phyloP scores from a whole-genome alignment of 1,139 yeast genomes.

The Magnusiomyces sp. region DNA sequence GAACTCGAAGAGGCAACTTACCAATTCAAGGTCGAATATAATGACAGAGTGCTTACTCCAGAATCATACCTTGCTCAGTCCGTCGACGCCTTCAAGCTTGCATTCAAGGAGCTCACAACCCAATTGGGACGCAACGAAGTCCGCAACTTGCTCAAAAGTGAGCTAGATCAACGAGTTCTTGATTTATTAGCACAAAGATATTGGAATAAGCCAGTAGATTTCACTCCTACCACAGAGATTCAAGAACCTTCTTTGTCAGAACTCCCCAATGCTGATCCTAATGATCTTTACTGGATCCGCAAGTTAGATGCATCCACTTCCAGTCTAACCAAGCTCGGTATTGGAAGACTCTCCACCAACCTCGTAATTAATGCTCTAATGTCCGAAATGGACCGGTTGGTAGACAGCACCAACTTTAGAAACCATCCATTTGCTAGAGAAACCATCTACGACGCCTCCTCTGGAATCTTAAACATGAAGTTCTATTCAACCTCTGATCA shows the following conservation, averaged over 20 bases:
- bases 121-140: slow-evolving; percentile 78
- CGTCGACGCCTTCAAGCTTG: slow-evolving; percentile 75
- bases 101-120: slow-evolving; percentile 79
- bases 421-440: slow-evolving; percentile 79
- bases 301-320: slow-evolving; percentile 79
- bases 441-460: slow-evolving; percentile 79
- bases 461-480: slow-evolving; percentile 63
- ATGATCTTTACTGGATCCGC: slow-evolving; percentile 79
- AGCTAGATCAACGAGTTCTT: slow-evolving; percentile 79
- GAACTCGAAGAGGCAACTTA: slow-evolving; percentile 92
- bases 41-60: slow-evolving; percentile 88
- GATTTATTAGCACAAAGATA: slow-evolving; percentile 83
- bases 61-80: slow-evolving; percentile 90
- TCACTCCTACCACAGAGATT: slow-evolving; percentile 1
- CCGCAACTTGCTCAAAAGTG: slow-evolving; percentile 67
- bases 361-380: slow-evolving; percentile 73
- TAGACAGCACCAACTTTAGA: slow-evolving; percentile 63
- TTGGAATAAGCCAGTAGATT: slow-evolving; percentile 62
- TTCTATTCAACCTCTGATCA: slow-evolving; percentile 94
- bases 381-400: slow-evolving; percentile 66
- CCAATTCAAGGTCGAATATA: slow-evolving; percentile 90
- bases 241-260: slow-evolving; percentile 50
- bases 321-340: slow-evolving; percentile 81
- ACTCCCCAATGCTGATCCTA: slow-evolving; percentile 45
- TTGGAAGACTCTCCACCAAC: slow-evolving; percentile 82